Base-by-base conservation (phyloP, 1,139 yeast species). In the Wickerhamomyces sp. region DNA sequence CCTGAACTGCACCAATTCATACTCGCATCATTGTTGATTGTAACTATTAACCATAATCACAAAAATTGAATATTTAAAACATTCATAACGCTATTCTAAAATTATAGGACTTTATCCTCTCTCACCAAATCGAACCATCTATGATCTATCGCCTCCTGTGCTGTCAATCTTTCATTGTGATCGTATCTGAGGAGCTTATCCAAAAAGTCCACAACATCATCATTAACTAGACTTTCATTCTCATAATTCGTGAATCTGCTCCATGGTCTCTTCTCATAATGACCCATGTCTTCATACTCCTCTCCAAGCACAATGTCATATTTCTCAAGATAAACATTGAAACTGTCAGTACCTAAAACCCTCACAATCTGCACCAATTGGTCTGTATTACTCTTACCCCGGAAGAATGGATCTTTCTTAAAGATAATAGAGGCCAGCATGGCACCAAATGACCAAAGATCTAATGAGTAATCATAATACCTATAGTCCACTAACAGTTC, bases 401-500 rank as follows among this genome's bases (percentile, higher is more conserved):
- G 76, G 65, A 84, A 84, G 43, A 84, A 79, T 9, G 92, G 92
- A 51, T 84, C 94, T 52, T 76, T 79, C 51, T 79, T 80, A 63
- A 84, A 83, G 28, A 83, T 72, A 31, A 84, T 82, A 3, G 89
- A 84, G 2, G 90, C 92, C 39, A 84, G 59, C 74, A 82, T 84
- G 45, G 90, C 84, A 12, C 94, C 94, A 35, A 81, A 84, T 4
- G 88, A 80, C 94, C 94, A 84, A 41, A 84, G 64, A 61, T 84
- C 94, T 41, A 84, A 68, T 7, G 89, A 80, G 58, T 84, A 84
- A 58, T 84, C 92, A 58, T 84, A 84, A 54, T 78, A 83, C 58
- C 81, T 83, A 48, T 78, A 73, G 59, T 84, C 83, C 16, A 84
- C 81, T 46, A 84, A 68, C 42, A 84, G 64, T 55, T 84, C 94